Evolutionary conservation across 257 asterid species (phyloP), one percentile per base, ranked within the genome.

Genomic region (Thymus mandschuricus): DNA sequence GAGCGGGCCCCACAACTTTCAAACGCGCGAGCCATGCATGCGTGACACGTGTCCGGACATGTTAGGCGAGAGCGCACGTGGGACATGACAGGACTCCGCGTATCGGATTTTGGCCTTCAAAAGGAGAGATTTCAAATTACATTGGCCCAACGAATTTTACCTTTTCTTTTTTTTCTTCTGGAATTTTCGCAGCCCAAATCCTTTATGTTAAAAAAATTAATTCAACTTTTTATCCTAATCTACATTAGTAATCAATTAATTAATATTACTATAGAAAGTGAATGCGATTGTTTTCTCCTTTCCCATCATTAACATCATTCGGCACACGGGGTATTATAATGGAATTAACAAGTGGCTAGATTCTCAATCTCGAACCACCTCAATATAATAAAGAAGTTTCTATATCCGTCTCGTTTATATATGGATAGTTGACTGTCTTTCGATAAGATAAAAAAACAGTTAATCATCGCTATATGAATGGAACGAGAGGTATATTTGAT

Each of bases 51-150:
- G 86, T 76, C 54, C 2, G 7, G 49, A 64, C 56, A 56, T 30
- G 31, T 60, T 21, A 21, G 81, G 72, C 71, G 70, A 51, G 51
- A 51, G 51, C 80, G 59, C 83, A 79, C 89, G 82, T 78, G 85
- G 74, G 79, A 38, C 60, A 55, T 59, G 83, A 70, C 80, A 75
- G 65, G 46, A 81, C 40, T 73, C 82, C 90, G 89, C 88, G 90
- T 83, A 63, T 44, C 49, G 11, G 75, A 64, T 55, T 69, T 38
- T 64, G 66, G 48, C 59, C 13, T 21, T 21, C 21, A 21, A 21
- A 21, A 21, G 21, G 21, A 21, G 33, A 28, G 1, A 6, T 57
- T 30, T 5, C 15, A 11, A 31, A 31, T 10, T 11, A 21, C 33
- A 11, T 58, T 56, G 38, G 38, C 59, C 59, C 60, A 55, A 1